Evolutionary conservation across 306 rosid genomes (phyloP).

Genomic region (Lotus japonicus): DNA sequence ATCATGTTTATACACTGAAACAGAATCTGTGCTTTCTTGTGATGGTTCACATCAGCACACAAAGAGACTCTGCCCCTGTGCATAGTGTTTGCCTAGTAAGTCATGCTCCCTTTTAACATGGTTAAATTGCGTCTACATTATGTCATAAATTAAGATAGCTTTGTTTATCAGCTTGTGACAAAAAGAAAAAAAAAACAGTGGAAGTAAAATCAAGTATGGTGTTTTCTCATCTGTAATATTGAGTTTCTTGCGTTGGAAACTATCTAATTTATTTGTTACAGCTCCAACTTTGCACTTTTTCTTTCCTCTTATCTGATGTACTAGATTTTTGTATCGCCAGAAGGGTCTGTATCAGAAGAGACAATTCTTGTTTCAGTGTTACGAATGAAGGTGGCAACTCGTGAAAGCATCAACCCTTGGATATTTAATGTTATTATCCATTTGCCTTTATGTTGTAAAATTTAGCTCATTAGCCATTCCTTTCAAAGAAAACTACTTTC

Average conservation of each 20-base stretch:
- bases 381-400: slow-evolving; percentile 12
- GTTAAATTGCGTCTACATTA: neutral
- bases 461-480: neutral
- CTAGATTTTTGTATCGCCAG: slow-evolving; percentile 8
- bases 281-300: neutral
- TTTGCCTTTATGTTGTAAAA: slow-evolving; percentile 12
- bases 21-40: slow-evolving; percentile 67
- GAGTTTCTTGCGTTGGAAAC: slow-evolving; percentile 3
- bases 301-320: neutral
- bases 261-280: neutral
- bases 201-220: neutral
- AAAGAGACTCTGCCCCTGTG: slow-evolving; percentile 94
- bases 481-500: neutral
- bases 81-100: slow-evolving; percentile 49
- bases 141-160: neutral
- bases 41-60: slow-evolving; percentile 81
- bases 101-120: slow-evolving; percentile 7
- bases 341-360: slow-evolving; percentile 4
- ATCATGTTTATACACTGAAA: slow-evolving; percentile 68
- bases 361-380: slow-evolving; percentile 8
- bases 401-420: slow-evolving; percentile 2
- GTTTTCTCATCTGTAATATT: neutral
- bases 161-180: neutral
- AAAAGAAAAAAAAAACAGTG: slow-evolving; percentile 5
- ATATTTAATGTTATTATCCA: neutral